Conservation (phyloP, 345 rosid species). For the Eucalyptus fibrosa region DNA sequence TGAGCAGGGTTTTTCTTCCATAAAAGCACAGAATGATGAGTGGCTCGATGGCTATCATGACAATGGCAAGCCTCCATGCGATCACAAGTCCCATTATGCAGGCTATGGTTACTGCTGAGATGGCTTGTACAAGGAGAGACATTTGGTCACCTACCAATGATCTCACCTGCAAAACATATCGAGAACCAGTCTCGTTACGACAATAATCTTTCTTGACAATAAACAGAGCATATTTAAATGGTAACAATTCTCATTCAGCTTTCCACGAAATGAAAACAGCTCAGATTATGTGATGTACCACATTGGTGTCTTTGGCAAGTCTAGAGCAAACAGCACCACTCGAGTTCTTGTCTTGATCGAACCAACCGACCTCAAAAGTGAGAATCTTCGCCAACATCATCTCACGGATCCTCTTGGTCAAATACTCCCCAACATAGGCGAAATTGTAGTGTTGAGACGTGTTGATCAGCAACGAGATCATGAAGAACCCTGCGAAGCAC, state of each 20-base stretch:
- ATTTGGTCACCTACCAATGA: neutral
- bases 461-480: neutral
- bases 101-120: neutral
- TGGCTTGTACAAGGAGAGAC: neutral
- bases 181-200: neutral
- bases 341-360: constrained; percentile 18
- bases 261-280: neutral
- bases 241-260: neutral
- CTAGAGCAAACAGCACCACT: constrained; percentile 23
- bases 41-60: neutral
- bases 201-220: neutral
- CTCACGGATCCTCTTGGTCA: constrained; percentile 20
- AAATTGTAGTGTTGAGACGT: constrained; percentile 19
- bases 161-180: neutral
- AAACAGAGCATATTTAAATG: neutral
- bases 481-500: neutral
- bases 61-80: neutral
- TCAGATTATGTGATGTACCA: neutral
- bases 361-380: constrained; percentile 28
- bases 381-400: constrained; percentile 17
- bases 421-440: constrained; percentile 14
- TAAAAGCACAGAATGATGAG: neutral
- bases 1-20: neutral
- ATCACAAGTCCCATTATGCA: neutral
- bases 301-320: constrained; percentile 15